Conservation (phyloP, 1,139 yeast species). For the Pichia sp. region DNA sequence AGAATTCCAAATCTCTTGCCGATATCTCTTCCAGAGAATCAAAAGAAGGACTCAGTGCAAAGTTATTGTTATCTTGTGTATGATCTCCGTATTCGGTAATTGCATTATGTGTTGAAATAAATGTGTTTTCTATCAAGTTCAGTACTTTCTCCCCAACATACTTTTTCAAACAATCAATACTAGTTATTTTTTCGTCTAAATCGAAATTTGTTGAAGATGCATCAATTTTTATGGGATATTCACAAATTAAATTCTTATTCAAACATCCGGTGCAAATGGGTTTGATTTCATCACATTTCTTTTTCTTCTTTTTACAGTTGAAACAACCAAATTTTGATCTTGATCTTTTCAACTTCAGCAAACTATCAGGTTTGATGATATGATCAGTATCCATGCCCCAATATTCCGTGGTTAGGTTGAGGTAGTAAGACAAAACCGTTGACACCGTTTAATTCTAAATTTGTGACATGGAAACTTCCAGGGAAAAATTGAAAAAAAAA, state of each 20-base stretch:
- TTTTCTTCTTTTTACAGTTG: conserved; percentile 20
- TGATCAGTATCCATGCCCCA: no score
- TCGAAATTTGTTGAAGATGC: no score
- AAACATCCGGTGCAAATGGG: conserved; percentile 25
- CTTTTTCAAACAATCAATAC: conserved; percentile 9
- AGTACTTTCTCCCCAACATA: conserved; percentile 16
- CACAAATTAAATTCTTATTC: conserved; percentile 18
- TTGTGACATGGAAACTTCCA: no score
- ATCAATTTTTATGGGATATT: conserved; percentile 4
- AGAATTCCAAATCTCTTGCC: conserved; percentile 10
- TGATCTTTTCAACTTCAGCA: conserved; percentile 2
- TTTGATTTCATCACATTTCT: conserved; percentile 24
- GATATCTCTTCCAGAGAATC: conserved; percentile 4
- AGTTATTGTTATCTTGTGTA: background rate
- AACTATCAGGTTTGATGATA: no score
- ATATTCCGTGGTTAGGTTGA: no score
- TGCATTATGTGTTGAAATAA: conserved; percentile 5
- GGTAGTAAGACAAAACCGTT: no score
- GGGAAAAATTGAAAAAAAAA: no score
- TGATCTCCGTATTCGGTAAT: conserved; percentile 3
- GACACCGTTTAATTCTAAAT: no score
- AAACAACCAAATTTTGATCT: conserved; percentile 20
- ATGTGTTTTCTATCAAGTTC: conserved; percentile 12
- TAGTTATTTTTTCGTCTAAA: conserved; percentile 7
- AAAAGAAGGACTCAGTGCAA: background rate